Evolutionary conservation across 2,329 filamentous ascomycete species (phyloP), one percentile per base, ranked within the genome.

Genomic region (Paramyrothecium roridum): DNA sequence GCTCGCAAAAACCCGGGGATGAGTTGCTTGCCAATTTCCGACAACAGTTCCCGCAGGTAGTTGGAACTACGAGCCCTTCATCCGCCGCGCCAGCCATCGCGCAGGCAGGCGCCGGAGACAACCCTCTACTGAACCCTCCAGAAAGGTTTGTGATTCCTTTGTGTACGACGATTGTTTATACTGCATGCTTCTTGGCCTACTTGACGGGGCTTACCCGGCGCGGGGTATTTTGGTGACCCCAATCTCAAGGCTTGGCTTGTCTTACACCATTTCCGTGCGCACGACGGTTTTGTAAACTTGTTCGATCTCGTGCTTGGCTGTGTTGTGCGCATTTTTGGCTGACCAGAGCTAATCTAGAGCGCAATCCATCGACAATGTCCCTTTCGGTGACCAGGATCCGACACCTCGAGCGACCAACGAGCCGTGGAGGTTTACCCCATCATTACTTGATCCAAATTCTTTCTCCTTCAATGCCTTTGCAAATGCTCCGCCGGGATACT

Each of bases 371-470:
- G 59, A 58, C 43, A 62, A 65, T 56, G 66, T 69, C 56, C 61
- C 61, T 40, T 85, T 83, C 64, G 74, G 76, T 70, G 89, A 95
- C 72, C 84, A 89, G 66, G 91, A 96, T 67, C 88, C 90, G 20
- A 96, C 91, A 3, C 91, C 91, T 6, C 85, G 89, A 69, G 89
- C 87, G 19, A 83, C 88, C 46, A 86, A 89, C 65, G 92, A 97
- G 63, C 86, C 83, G 63, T 95, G 93, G 87, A 84, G 89, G 61
- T 92, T 96, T 67, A 96, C 93, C 2, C 91, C 93, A 3, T 95
- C 92, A 21, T 79, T 96, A 55, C 82, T 98, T 68, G 93, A 98
- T 68, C 86, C 91, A 19, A 91, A 88, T 70, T 89, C 90, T 30
- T 91, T 91, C 70, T 84, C 86, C 22, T 97, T 96, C 73, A 81